These are phyloP conservation scores for Phytopythium vexans DNA, from an alignment of 352 stramenopile species.

Conservation along the genomic window DNA sequence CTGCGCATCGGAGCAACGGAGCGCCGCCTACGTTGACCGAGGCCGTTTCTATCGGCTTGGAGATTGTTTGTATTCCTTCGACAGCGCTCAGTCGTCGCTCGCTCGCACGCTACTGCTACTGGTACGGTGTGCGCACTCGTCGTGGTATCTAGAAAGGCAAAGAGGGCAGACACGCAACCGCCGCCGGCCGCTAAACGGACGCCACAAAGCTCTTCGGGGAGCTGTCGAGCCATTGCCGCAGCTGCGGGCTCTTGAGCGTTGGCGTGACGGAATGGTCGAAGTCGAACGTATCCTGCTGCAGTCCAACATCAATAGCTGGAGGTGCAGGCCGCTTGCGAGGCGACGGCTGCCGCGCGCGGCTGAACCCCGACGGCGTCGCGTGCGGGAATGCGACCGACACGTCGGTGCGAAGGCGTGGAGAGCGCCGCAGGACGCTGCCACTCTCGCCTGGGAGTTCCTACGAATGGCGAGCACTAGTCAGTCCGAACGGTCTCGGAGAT, in stretches of 20 bases:
- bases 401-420: slow-evolving; percentile 73
- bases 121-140: no score
- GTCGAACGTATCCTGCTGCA: slow-evolving; percentile 82
- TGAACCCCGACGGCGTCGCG: slow-evolving; percentile 40
- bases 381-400: slow-evolving; percentile 84
- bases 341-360: slow-evolving; percentile 40
- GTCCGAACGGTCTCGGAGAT: neutral
- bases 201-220: slow-evolving; percentile 82
- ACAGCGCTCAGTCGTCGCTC: no score
- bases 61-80: no score
- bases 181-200: slow-evolving; percentile 46
- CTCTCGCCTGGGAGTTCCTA: slow-evolving; percentile 74
- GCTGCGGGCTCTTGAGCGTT: slow-evolving; percentile 84
- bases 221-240: slow-evolving; percentile 79
- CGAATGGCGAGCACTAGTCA: slow-evolving; percentile 8
- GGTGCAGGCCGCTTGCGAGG: slow-evolving; percentile 72
- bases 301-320: slow-evolving; percentile 72
- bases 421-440: slow-evolving; percentile 60
- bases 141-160: no score
- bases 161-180: no score
- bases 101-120: no score
- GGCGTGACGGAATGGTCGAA: slow-evolving; percentile 85
- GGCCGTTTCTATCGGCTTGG: no score
- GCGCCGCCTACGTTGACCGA: no score
- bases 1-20: no score